Evolutionary conservation across 495 filamentous ascomycete species (phyloP).

Genomic region (Aspergillus leporis): DNA sequence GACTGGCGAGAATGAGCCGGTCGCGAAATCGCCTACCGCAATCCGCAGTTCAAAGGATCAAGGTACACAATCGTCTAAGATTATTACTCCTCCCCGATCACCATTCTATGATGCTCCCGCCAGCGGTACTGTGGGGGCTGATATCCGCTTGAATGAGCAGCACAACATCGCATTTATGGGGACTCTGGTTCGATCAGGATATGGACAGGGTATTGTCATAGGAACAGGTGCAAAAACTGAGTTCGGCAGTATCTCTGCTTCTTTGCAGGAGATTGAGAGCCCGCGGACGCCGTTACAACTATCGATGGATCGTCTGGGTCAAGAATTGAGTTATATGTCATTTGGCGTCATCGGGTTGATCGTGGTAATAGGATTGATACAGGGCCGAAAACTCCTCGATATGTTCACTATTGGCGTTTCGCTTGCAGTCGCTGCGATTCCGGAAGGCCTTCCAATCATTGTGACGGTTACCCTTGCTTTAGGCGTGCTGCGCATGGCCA

Average conservation of each 20-base stretch:
- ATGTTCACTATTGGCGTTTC: constrained; percentile 99
- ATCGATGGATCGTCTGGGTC: constrained; percentile 94
- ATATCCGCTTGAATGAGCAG: constrained; percentile 65
- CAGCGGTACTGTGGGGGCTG: constrained; percentile 61
- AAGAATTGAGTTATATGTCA: constrained; percentile 92
- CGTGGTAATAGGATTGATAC: constrained; percentile 80
- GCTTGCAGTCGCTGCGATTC: constrained; percentile 93
- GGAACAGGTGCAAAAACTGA: constrained; percentile 90
- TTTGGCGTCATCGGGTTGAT: constrained; percentile 94
- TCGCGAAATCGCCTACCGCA: constrained; percentile 71
- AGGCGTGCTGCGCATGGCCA: constrained; percentile 94
- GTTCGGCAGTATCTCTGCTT: constrained; percentile 94
- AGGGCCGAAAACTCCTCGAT: constrained; percentile 85
- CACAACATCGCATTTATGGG: constrained; percentile 97
- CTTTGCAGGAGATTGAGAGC: constrained; percentile 89
- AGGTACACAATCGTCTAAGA: constrained; percentile 24
- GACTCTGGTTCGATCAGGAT: constrained; percentile 91
- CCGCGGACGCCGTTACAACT: constrained; percentile 90
- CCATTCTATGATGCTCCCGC: constrained; percentile 63
- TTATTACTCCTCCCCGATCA: constrained; percentile 47
- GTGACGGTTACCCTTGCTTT: constrained; percentile 95
- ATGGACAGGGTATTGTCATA: constrained; percentile 94
- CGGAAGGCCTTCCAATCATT: constrained; percentile 95
- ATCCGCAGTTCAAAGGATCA: constrained; percentile 35
- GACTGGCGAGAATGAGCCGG: constrained; percentile 94